A percentile compares a stretch with the other conserved stretches of the same genome.
Evolutionary conservation across 1,284 basidiomycete species (phyloP).

Genomic region (Pisolithus thermaeus): DNA sequence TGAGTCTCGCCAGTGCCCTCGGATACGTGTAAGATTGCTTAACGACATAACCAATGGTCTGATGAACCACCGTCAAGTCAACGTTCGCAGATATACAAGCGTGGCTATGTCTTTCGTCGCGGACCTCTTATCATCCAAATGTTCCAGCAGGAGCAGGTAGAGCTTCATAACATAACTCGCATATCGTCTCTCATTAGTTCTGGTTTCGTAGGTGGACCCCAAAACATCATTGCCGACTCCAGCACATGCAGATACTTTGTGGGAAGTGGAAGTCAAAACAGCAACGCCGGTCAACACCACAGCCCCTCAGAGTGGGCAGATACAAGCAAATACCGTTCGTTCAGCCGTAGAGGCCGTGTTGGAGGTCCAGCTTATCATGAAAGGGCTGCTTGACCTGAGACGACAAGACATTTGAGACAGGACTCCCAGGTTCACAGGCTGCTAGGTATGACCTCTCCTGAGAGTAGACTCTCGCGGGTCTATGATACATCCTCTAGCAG

Average conservation of each 20-base stretch:
- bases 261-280: slow-evolving; percentile 81
- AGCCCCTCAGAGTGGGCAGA: slow-evolving; percentile 56
- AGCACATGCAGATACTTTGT: slow-evolving; percentile 67
- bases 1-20: slow-evolving; percentile 69
- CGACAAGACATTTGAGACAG: slow-evolving; percentile 34
- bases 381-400: slow-evolving; percentile 66
- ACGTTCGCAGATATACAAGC: slow-evolving; percentile 71
- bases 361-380: slow-evolving; percentile 75
- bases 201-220: slow-evolving; percentile 48
- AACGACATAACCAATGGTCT: slow-evolving; percentile 2
- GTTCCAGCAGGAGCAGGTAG: slow-evolving; percentile 76
- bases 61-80: slow-evolving; percentile 36
- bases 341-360: slow-evolving; percentile 62
- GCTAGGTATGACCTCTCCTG: no score
- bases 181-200: slow-evolving; percentile 3
- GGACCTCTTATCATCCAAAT: slow-evolving; percentile 68
- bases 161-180: slow-evolving; percentile 6
- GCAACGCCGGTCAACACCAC: slow-evolving; percentile 68
- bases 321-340: slow-evolving; percentile 28
- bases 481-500: no score
- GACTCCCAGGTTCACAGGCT: background rate
- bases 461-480: no score
- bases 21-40: slow-evolving; percentile 55
- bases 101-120: slow-evolving; percentile 66
- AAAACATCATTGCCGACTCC: slow-evolving; percentile 67